phyloP scores from a whole-genome alignment of 140 eudicot genomes.

The Oenanthe javanica region DNA sequence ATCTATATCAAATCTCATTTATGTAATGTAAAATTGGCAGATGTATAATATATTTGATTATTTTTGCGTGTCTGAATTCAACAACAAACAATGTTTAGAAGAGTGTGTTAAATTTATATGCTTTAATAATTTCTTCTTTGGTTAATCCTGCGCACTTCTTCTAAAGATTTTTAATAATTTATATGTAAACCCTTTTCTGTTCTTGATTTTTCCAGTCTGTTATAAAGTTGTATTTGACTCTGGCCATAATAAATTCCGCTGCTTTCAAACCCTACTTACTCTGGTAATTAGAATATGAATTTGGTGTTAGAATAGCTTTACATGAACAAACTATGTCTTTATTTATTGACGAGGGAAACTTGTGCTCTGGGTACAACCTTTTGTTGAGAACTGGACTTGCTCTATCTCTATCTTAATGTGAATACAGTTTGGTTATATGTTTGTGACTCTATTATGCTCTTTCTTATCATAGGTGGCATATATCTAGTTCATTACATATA shows the following conservation, averaged over 20 bases:
- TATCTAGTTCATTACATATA: background rate
- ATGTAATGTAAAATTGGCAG: slow-evolving; percentile 2
- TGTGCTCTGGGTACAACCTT: background rate
- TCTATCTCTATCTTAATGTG: background rate
- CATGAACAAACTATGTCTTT: background rate
- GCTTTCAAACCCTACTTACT: background rate
- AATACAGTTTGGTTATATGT: background rate
- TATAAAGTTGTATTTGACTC: background rate
- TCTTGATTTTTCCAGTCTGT: background rate
- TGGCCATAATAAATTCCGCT: background rate
- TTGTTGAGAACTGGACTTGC: background rate
- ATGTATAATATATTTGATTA: slow-evolving; percentile 6
- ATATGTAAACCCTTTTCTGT: background rate
- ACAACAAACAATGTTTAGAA: background rate
- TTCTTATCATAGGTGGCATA: background rate
- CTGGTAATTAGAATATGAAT: background rate
- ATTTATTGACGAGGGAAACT: background rate
- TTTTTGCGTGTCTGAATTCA: background rate
- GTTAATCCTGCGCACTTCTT: background rate
- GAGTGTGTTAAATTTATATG: background rate
- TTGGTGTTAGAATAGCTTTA: background rate
- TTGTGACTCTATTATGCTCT: background rate
- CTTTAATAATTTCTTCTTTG: background rate
- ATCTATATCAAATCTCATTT: background rate
- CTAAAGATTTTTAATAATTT: too few species aligned